phyloP scores from a whole-genome alignment of 805 yeast genomes.

The Metschnikowia kofuensis region DNA sequence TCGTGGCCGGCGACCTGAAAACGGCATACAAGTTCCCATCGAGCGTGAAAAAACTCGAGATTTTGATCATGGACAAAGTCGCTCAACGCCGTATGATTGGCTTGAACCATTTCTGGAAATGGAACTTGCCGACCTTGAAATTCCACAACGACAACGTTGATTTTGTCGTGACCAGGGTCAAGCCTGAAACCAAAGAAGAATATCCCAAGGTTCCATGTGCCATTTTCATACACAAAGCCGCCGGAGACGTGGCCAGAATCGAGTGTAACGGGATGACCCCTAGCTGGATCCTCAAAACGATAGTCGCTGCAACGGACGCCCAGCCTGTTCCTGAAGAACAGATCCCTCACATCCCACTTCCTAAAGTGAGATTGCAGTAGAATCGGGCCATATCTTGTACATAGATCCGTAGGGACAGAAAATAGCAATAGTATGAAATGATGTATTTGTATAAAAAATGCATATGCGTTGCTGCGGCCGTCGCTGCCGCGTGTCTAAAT shows the following conservation, averaged over 20 bases:
- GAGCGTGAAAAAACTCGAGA: slow-evolving; percentile 40
- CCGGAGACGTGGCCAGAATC: slow-evolving; percentile 26
- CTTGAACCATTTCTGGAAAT: slow-evolving; percentile 71
- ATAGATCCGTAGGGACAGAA: neutral
- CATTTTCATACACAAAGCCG: slow-evolving; percentile 10
- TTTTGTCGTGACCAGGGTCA: slow-evolving; percentile 57
- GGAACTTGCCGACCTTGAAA: slow-evolving; percentile 68
- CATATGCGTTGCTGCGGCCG: neutral
- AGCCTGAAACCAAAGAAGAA: slow-evolving; percentile 12
- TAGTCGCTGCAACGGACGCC: slow-evolving; percentile 54
- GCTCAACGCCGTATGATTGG: slow-evolving; percentile 56
- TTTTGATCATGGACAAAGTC: slow-evolving; percentile 47
- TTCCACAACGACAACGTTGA: slow-evolving; percentile 77
- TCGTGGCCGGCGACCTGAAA: slow-evolving; percentile 47
- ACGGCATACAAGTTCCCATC: slow-evolving; percentile 32
- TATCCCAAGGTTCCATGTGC: slow-evolving; percentile 13
- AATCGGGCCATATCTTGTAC: neutral
- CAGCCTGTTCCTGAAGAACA: slow-evolving; percentile 45
- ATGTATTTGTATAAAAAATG: neutral
- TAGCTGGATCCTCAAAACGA: slow-evolving; percentile 53
- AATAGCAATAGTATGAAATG: neutral
- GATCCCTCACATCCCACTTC: slow-evolving; percentile 28
- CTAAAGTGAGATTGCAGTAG: slow-evolving; percentile 8
- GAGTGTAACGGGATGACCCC: slow-evolving; percentile 53
- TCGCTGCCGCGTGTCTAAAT: neutral